Percentiles rank a stretch among this genome's conserved stretches.
phyloP scores from a whole-genome alignment of 1,139 yeast genomes.

The Pichia sorboxylosa region DNA sequence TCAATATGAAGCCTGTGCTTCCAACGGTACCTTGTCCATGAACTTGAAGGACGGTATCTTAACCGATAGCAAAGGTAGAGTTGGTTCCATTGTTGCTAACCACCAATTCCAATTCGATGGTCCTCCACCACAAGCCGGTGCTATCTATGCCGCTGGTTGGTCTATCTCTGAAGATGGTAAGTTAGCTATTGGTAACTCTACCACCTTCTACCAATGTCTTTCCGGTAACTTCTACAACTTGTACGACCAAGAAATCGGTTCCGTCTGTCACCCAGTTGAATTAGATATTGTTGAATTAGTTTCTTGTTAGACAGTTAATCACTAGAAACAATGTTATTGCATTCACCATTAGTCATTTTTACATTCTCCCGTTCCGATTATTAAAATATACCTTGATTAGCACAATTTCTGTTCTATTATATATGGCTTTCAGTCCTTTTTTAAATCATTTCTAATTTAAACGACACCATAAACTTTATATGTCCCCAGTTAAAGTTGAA shows the following conservation, averaged over 20 bases:
- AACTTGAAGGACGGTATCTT: conserved; percentile 41
- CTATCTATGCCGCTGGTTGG: conserved; percentile 83
- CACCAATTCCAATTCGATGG: conserved; percentile 85
- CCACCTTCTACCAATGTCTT: conserved; percentile 65
- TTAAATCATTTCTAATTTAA: too few relatives aligned
- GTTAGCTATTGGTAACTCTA: conserved; percentile 57
- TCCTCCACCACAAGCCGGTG: conserved; percentile 87
- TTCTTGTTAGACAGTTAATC: conserved; percentile 50
- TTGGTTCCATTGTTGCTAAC: conserved; percentile 76
- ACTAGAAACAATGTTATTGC: too few relatives aligned
- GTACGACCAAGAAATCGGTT: conserved; percentile 58
- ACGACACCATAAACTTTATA: too few relatives aligned
- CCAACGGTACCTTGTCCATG: conserved; percentile 43
- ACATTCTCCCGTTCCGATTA: too few relatives aligned
- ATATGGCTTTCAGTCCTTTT: too few relatives aligned
- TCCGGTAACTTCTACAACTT: conserved; percentile 77
- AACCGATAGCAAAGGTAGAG: conserved; percentile 54
- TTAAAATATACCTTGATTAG: too few relatives aligned
- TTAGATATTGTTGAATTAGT: conserved; percentile 55
- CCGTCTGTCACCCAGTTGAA: conserved; percentile 55
- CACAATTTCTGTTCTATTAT: too few relatives aligned
- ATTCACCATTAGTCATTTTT: too few relatives aligned
- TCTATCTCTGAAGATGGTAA: conserved; percentile 50
- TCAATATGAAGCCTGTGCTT: conserved; percentile 38
- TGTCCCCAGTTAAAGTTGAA: too few relatives aligned